Evolutionary conservation across 306 rosid species (phyloP), one percentile per base, ranked within the genome.

Genomic region (Dicorynia guianensis): DNA sequence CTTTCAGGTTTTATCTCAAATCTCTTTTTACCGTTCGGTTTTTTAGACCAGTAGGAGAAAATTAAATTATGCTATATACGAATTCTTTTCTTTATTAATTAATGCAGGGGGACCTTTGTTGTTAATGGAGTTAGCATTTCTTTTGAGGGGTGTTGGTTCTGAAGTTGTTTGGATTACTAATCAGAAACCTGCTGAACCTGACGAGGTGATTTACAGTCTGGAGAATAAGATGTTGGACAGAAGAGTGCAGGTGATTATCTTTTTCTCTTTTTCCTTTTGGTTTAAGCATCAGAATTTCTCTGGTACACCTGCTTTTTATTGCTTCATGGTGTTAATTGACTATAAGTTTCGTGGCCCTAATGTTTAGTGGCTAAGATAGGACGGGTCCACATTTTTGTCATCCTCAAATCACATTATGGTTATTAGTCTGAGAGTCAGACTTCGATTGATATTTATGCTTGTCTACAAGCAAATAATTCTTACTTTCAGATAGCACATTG

Each of bases 61-160:
- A 61, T 53, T 5, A 49, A 7, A 11, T 61, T 62, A 1, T 46
- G 30, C 19, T 11, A 20, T 20, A 36, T 4, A 14, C 8, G 55
- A 44, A 20, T 55, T 72, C 47, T 4, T 62, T 38, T 36, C 48
- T n/a, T 0, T 48, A 7, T 12, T 60, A 20, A 35, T 35, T 17
- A 4, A 42, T 62, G 60, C 81, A 86, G 93, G 97, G 0, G 96
- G 97, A 14, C 97, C 97, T 9, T 84, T 92, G 64, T 76, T 92
- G 43, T 69, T 92, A 56, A 92, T 92, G 97, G 97, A 92, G 82
- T 82, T 89, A 49, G 93, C 96, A 8, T 89, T 92, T 76, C 74
- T 89, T 70, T 79, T 92, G 71, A 88, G 97, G 69, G 85, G 84
- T 1, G 97, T 88, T 7, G 97, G 97, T 14, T 71, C 91, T 42